Base-by-base conservation (phyloP, 352 stramenopile species). In the Phytophthora colocasiae region DNA sequence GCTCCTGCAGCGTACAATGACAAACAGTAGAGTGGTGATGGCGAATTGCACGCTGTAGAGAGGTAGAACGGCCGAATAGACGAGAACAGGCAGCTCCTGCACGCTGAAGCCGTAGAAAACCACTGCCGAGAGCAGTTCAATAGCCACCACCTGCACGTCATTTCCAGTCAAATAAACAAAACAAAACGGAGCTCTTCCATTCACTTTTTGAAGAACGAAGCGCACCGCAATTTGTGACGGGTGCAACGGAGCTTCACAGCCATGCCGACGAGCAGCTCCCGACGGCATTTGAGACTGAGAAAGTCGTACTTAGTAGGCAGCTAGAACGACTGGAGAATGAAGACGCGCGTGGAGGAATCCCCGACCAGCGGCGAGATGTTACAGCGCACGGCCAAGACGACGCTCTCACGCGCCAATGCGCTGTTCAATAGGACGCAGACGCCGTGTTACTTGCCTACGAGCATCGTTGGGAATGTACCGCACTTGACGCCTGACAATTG, bases 401-500 rank as follows among this genome's bases (percentile, higher is more conserved):
- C 65, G 51, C 47, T 64, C 24, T 31, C 65, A 2, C 65, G 65
- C 22, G 53, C 29, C 10, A 54, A 56, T 6, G 17, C 59, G 50
- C 62, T 85, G 53, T 79, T 83, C 49, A 75, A 67, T 56, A 57
- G 58, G 24, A 73, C 68, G 38, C 75, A 63, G 38, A 91, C 85
- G 69, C 85, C 85, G 31, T 94, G 85, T 66, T 94, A 91, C 71
- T 63, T 94, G 22, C 83, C 85, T 31, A 71, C 85, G 19, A 85
- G 78, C 17, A 73, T 92, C 61, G 71, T 75, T 24, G 85, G 83
- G 52, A 90, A 86, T 56, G 71, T 92, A 32, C 83, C 85, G 19
- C 82, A 91, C 69, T 59, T 94, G 50, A 94, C 85, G 15, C 84
- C 83, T 69, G 85, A 94, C 66, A 94, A 91, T 36, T 82, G 72